These are phyloP conservation scores for Peltaster fructicola DNA, from an alignment of 2,329 filamentous ascomycete species.

Conservation along the genomic window DNA sequence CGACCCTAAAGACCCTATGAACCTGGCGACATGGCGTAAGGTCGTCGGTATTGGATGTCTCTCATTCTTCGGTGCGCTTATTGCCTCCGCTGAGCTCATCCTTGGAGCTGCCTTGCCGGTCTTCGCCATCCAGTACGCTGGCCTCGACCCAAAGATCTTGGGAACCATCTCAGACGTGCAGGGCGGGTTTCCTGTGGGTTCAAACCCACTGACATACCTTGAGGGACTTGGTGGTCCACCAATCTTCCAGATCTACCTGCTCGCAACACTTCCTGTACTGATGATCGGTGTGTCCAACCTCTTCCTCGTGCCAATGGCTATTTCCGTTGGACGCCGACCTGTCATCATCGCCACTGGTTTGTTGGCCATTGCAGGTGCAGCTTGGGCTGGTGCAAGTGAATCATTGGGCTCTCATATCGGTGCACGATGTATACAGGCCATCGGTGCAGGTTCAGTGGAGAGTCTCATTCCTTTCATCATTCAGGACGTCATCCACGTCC, in stretches of 20 bases:
- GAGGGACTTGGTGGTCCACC: constrained; percentile 5
- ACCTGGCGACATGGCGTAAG: constrained; percentile 7
- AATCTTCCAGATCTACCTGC: constrained; percentile 8
- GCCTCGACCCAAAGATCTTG: too few species aligned
- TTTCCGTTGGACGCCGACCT: constrained; percentile 24
- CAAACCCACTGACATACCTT: constrained; percentile 2
- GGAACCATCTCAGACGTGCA: too few species aligned
- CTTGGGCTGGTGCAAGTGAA: constrained; percentile 18
- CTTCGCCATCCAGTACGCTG: constrained; percentile 9
- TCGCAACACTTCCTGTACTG: constrained; percentile 8
- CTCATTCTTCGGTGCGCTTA: constrained; percentile 9
- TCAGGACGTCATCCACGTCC: constrained; percentile 24
- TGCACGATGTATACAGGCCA: constrained; percentile 15
- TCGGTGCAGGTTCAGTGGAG: constrained; percentile 22
- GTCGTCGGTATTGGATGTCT: constrained; percentile 5
- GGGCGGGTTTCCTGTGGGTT: neutral
- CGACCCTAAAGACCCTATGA: constrained; percentile 9
- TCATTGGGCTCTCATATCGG: constrained; percentile 18
- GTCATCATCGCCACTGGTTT: constrained; percentile 20
- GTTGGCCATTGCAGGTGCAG: constrained; percentile 14
- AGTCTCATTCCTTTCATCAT: constrained; percentile 24
- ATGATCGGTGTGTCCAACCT: constrained; percentile 23
- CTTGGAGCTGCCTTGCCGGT: constrained; percentile 8
- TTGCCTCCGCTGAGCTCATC: constrained; percentile 8
- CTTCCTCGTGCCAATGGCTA: constrained; percentile 22